Percentiles rank a stretch among this genome's conserved stretches.
Conservation (phyloP, 139 green algal species). For the Limnomonas spitsbergensis region DNA sequence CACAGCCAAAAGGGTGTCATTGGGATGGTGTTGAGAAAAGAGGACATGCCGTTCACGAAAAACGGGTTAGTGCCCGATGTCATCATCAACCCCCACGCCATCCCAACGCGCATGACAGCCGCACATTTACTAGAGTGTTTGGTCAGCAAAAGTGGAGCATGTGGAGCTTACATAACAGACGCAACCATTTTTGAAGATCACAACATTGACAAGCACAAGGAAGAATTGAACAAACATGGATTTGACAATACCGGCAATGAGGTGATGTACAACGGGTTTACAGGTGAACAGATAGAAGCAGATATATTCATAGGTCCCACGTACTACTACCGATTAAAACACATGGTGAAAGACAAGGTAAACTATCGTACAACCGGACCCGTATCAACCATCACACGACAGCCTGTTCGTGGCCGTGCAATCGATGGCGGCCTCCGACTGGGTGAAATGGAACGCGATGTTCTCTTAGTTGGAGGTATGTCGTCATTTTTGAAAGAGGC, state of each 20-base stretch:
- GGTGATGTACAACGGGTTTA: slow-evolving; percentile 58
- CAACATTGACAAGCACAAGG: slow-evolving; percentile 44
- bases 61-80: slow-evolving; percentile 24
- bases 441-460: slow-evolving; percentile 68
- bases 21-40: neutral
- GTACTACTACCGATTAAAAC: slow-evolving; percentile 66
- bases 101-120: slow-evolving; percentile 29
- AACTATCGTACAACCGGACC: slow-evolving; percentile 35
- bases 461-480: slow-evolving; percentile 16
- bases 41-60: slow-evolving; percentile 27
- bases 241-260: no score
- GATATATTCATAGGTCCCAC: slow-evolving; percentile 58
- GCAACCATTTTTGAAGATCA: slow-evolving; percentile 15
- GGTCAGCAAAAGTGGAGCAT: slow-evolving; percentile 21
- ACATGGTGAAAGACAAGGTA: slow-evolving; percentile 46
- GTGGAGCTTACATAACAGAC: slow-evolving; percentile 44
- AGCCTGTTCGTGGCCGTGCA: neutral
- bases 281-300: slow-evolving; percentile 44
- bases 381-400: neutral
- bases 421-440: slow-evolving; percentile 55
- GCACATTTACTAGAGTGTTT: slow-evolving; percentile 29
- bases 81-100: slow-evolving; percentile 37
- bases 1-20: slow-evolving; percentile 31
- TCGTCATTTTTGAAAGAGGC: slow-evolving; percentile 12
- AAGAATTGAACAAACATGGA: slow-evolving; percentile 45